These are phyloP conservation scores for Beta vulgaris DNA, from an alignment of 148 eudicot species.

Conservation along the genomic window DNA sequence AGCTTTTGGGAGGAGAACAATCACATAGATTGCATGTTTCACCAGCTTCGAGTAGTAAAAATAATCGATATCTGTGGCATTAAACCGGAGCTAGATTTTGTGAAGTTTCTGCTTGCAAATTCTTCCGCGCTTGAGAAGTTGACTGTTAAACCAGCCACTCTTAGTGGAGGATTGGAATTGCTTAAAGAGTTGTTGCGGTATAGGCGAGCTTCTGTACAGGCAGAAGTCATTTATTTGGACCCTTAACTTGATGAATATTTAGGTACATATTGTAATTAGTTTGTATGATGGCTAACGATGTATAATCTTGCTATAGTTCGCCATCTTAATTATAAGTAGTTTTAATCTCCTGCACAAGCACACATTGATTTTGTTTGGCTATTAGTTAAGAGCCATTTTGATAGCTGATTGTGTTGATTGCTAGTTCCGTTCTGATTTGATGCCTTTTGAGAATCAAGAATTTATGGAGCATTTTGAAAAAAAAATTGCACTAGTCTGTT, in stretches of 20 bases:
- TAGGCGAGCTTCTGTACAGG: conserved; percentile 54
- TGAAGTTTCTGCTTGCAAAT: conserved; percentile 64
- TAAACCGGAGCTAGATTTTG: conserved; percentile 54
- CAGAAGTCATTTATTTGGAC: conserved; percentile 63
- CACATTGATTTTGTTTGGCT: no score
- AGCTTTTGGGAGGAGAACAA: conserved; percentile 36
- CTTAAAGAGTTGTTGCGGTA: conserved; percentile 63
- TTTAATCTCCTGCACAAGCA: no score
- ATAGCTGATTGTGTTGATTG: no score
- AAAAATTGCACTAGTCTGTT: no score
- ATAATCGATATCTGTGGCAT: conserved; percentile 41
- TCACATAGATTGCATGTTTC: conserved; percentile 32
- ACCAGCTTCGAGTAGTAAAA: conserved; percentile 54
- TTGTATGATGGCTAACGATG: neutral
- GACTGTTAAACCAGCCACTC: conserved; percentile 60
- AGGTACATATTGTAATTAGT: neutral
- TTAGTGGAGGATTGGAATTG: conserved; percentile 53
- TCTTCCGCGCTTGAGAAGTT: conserved; percentile 69
- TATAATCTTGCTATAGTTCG: neutral
- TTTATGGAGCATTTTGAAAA: no score
- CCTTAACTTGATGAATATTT: conserved; percentile 23
- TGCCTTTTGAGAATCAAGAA: no score
- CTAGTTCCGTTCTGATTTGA: no score
- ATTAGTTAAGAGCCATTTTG: no score
- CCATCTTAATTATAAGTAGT: neutral